These are phyloP conservation scores for Lichtheimia ornata DNA, from an alignment of 371 early-diverging fungal species.

Conservation along the genomic window DNA sequence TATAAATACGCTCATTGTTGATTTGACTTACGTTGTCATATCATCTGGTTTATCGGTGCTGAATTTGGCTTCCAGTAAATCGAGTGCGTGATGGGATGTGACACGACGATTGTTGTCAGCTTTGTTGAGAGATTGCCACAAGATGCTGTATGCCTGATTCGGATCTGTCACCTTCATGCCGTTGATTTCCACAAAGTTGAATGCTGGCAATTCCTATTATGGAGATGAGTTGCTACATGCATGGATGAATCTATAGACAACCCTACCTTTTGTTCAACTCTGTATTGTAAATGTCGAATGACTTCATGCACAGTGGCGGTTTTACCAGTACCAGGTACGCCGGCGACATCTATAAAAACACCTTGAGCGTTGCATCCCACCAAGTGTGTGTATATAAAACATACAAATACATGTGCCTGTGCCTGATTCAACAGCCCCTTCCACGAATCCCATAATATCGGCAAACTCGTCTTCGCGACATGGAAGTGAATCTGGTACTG, in stretches of 20 bases:
- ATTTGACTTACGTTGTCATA: conserved; percentile 38
- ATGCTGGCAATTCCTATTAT: conserved; percentile 62
- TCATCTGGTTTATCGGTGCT: conserved; percentile 41
- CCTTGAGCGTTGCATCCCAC: too few relatives aligned
- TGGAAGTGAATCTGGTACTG: conserved; percentile 87
- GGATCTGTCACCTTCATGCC: conserved; percentile 97
- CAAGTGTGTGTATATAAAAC: conserved; percentile 7
- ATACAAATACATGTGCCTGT: conserved; percentile 84
- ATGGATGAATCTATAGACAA: background rate
- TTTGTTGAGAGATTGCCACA: conserved; percentile 75
- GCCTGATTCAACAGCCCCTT: conserved; percentile 75
- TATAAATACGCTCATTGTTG: background rate
- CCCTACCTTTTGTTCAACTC: conserved; percentile 66
- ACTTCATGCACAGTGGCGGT: conserved; percentile 94
- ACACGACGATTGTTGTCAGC: conserved; percentile 34
- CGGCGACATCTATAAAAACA: conserved; percentile 96
- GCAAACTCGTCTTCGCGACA: conserved; percentile 91
- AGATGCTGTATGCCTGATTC: conserved; percentile 76
- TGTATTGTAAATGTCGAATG: conserved; percentile 72
- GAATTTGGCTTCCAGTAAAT: conserved; percentile 73
- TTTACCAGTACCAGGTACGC: conserved; percentile 98
- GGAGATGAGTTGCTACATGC: background rate
- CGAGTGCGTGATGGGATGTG: conserved; percentile 77
- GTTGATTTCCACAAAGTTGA: conserved; percentile 92
- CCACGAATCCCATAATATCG: conserved; percentile 70